phyloP scores from a whole-genome alignment of 1,284 basidiomycete species.

The Cryptococcus jaspeensis region DNA sequence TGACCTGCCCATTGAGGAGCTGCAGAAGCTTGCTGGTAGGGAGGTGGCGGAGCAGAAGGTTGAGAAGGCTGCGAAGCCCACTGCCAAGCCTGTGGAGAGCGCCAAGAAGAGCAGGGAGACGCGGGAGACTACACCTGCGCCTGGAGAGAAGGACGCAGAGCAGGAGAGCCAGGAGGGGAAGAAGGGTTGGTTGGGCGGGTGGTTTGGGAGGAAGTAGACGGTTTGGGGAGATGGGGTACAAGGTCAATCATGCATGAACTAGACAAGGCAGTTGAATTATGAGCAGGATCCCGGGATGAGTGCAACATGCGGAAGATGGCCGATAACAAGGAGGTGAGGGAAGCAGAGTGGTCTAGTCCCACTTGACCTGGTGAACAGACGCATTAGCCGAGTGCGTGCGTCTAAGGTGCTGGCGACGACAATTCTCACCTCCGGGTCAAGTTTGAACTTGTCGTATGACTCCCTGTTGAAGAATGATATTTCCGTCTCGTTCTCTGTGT shows the following conservation, averaged over 20 bases:
- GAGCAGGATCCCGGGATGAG: background rate
- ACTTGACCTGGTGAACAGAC: background rate
- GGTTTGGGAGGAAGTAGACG: conserved; percentile 39
- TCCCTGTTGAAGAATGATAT: conserved; percentile 81
- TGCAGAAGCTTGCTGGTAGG: conserved; percentile 65
- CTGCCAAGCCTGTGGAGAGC: conserved; percentile 21
- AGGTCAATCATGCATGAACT: conserved; percentile 1
- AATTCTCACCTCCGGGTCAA: conserved; percentile 67
- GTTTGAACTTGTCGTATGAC: conserved; percentile 74
- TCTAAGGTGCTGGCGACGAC: background rate
- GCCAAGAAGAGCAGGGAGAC: conserved; percentile 18
- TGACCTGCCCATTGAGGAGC: conserved; percentile 72
- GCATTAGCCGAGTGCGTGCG: background rate
- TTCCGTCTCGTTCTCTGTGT: conserved; percentile 87
- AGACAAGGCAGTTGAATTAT: background rate
- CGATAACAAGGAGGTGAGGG: background rate
- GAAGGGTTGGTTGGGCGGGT: conserved; percentile 50
- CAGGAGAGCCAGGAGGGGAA: conserved; percentile 16
- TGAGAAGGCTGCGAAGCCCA: conserved; percentile 12
- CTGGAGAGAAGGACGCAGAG: conserved; percentile 4
- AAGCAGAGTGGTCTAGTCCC: too few species aligned
- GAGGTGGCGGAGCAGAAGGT: conserved; percentile 42
- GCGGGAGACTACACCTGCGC: conserved; percentile 8
- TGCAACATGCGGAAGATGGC: background rate
- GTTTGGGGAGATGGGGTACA: background rate